These are phyloP conservation scores for Microbotryomycetes sp. DNA, from an alignment of 1,284 basidiomycete genomes.

Conservation along the genomic window DNA sequence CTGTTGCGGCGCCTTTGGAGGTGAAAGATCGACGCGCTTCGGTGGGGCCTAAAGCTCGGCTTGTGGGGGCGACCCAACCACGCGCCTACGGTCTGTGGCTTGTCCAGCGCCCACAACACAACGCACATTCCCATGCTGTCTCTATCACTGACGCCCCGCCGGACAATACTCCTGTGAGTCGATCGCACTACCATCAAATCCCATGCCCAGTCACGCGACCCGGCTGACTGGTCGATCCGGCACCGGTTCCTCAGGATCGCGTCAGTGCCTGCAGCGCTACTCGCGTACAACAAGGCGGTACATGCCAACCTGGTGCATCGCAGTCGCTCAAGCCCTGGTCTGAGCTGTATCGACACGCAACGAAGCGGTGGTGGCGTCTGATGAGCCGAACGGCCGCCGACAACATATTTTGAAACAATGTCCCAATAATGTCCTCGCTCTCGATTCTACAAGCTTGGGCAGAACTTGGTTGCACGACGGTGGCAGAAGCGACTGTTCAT, in stretches of 20 bases:
- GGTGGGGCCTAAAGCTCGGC: neutral
- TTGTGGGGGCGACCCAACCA: too few relatives aligned
- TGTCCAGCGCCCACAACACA: neutral
- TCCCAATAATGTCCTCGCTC: too few relatives aligned
- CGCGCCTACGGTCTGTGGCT: too few relatives aligned
- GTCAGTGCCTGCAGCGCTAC: neutral
- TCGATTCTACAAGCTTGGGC: too few relatives aligned
- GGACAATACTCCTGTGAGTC: neutral
- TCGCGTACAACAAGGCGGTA: neutral
- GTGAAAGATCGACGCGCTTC: too few relatives aligned
- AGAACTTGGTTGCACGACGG: too few relatives aligned
- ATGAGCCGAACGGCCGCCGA: too few relatives aligned
- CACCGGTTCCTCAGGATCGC: neutral
- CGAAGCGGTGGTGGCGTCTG: neutral
- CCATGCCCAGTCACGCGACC: neutral
- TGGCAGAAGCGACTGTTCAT: too few relatives aligned
- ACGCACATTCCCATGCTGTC: too few relatives aligned
- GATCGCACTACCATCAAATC: neutral
- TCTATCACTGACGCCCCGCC: neutral
- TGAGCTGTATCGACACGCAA: neutral
- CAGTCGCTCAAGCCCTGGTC: neutral
- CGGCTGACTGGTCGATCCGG: neutral
- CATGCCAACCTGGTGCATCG: neutral
- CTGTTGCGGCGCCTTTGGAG: too few relatives aligned
- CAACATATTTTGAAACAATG: too few relatives aligned